Evolutionary conservation across 257 asterid species (phyloP).

Genomic region (Avicennia marina): DNA sequence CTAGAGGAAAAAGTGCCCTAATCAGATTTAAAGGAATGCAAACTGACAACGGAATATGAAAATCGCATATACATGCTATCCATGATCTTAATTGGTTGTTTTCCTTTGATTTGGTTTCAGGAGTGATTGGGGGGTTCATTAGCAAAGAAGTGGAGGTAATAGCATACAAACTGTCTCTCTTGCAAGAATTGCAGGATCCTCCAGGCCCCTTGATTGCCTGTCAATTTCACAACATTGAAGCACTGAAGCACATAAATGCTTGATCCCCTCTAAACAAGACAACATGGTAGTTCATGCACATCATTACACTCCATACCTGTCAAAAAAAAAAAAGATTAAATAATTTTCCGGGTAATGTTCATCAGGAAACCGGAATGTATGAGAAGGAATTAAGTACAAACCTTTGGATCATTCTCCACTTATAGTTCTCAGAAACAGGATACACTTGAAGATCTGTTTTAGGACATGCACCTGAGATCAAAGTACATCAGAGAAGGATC

Average conservation of each 20-base stretch:
- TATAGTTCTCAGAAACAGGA: constrained; percentile 18
- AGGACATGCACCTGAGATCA: constrained; percentile 11
- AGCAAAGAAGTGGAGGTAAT: no score
- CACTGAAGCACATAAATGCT: constrained; percentile 83
- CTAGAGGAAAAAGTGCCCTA: background rate
- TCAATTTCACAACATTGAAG: constrained; percentile 90
- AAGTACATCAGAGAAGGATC: no score
- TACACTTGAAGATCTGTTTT: constrained; percentile 16
- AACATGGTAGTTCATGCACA: constrained; percentile 66
- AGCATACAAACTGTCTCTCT: constrained; percentile 98
- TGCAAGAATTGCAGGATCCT: constrained; percentile 95
- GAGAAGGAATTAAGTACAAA: constrained; percentile 20
- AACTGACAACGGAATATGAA: constrained; percentile 6
- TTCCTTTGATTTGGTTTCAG: background rate
- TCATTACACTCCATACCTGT: constrained; percentile 87
- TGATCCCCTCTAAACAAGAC: constrained; percentile 88
- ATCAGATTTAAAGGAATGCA: constrained; percentile 1
- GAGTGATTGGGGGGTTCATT: no score
- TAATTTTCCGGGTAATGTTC: background rate
- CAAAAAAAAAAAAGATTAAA: constrained; percentile 11
- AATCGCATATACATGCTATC: constrained; percentile 8
- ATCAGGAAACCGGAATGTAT: constrained; percentile 1
- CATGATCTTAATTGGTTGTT: background rate
- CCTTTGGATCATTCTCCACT: constrained; percentile 85
- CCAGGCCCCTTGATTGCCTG: constrained; percentile 79